Percentiles rank a stretch among this genome's conserved stretches.
Conservation (phyloP, 2,329 filamentous ascomycete species). For the Microthyrium microscopicum region DNA sequence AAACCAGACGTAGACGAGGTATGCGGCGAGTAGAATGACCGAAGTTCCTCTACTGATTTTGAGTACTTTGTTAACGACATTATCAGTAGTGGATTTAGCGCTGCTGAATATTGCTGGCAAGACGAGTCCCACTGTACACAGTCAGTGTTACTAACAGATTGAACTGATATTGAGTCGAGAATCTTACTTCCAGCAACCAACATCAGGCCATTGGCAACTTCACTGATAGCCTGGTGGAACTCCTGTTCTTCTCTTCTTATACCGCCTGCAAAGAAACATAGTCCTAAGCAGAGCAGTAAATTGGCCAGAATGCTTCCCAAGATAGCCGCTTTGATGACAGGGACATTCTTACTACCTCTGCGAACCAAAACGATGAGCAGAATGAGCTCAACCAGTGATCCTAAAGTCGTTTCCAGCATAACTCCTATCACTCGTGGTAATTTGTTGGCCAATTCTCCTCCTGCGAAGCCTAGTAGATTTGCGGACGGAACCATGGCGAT, state of each 20-base stretch:
- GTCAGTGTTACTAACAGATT: conserved; percentile 27
- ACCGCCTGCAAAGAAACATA: conserved; percentile 67
- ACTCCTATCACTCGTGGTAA: conserved; percentile 56
- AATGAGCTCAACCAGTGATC: conserved; percentile 65
- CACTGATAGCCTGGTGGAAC: conserved; percentile 61
- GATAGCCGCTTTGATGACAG: conserved; percentile 71
- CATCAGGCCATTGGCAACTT: conserved; percentile 61
- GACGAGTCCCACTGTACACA: conserved; percentile 36
- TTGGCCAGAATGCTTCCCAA: conserved; percentile 72
- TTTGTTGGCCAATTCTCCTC: conserved; percentile 56
- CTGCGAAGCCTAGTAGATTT: conserved; percentile 59
- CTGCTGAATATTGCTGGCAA: conserved; percentile 24
- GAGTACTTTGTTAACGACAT: conserved; percentile 37
- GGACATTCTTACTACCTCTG: conserved; percentile 25
- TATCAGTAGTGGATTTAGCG: conserved; percentile 15
- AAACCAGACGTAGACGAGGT: conserved; percentile 46
- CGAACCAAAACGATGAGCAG: conserved; percentile 61
- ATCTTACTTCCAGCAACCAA: conserved; percentile 51
- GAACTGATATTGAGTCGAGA: conserved; percentile 24
- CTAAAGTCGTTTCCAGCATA: conserved; percentile 42
- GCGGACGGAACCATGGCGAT: conserved; percentile 64
- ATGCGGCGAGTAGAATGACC: conserved; percentile 54
- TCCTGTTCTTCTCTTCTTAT: conserved; percentile 48
- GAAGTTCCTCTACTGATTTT: conserved; percentile 45
- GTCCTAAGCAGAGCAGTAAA: conserved; percentile 60